Base-by-base conservation (phyloP, 345 rosid genomes). In the Populus pruinosa region DNA sequence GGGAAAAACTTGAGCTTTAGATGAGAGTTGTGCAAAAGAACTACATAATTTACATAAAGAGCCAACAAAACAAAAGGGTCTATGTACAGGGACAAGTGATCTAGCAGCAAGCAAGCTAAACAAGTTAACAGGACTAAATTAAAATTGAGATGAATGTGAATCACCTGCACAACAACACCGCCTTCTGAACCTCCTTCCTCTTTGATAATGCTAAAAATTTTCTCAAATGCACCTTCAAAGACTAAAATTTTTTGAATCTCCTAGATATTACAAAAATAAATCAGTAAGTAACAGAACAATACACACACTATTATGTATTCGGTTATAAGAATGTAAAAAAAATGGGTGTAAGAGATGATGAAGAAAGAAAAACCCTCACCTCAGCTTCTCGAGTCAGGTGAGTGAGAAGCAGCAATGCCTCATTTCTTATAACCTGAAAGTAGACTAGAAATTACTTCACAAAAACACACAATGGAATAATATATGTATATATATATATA, bases 131-230 rank as follows among this genome's bases (percentile, higher is more conserved):
- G 7, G 25, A 38, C 27, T 8, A 81, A 6, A 25, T 35, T 49
- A 13, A 53, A 59, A 35, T 64, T 35, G 12, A 29, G 36, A 23
- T 3, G 55, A 70, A 70, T 4, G 66, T 16, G 35, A 79, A 43
- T 75, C 78, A 96, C 99, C 98, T 96, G 99, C 83, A 96, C 99
- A 76, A 96, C 98, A 66, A 96, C 97, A 82, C 97, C 99, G 50
- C 99, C 99, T 69, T 96, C 99, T 61, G 99, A 89, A 25, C 93
- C 98, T 31, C 99, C 99, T 87, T 96, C 99, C 83, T 96, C 98
- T 80, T 83, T 92, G 35, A 96, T 88, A 75, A 96, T 96, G 82
- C 98, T 89, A 85, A 96, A 96, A 10, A 90, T 89, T 76, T 96
- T 96, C 87, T 96, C 99, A 80, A 92, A 93, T 70, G 97, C 98